phyloP scores from a whole-genome alignment of 176 grass and related monocot species.

The Lolium perenne region DNA sequence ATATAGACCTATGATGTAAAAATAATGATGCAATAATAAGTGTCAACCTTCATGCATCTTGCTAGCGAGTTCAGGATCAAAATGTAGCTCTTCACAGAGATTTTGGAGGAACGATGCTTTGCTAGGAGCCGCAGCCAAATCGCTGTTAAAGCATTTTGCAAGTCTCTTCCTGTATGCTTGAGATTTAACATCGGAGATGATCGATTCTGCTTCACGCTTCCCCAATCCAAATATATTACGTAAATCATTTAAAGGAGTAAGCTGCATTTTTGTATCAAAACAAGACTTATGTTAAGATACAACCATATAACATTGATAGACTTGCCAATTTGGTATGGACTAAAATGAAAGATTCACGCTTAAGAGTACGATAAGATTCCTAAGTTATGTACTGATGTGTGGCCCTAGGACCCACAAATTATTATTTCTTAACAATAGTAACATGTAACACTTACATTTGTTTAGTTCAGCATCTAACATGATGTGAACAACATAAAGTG shows the following conservation, averaged over 20 bases:
- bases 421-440: constrained; percentile 8
- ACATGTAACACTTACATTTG: not conserved
- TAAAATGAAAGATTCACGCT: constrained; percentile 26
- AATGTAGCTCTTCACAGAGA: constrained; percentile 88
- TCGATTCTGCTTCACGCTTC: constrained; percentile 87
- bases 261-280: constrained; percentile 61
- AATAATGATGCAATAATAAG: constrained; percentile 27
- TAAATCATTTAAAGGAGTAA: constrained; percentile 78
- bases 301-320: constrained; percentile 27
- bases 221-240: constrained; percentile 96
- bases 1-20: constrained; percentile 25
- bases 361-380: not conserved
- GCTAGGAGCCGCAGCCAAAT: constrained; percentile 81
- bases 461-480: constrained; percentile 29
- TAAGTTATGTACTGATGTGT: constrained; percentile 20
- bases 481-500: not conserved
- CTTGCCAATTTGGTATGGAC: not conserved
- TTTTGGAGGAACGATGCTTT: constrained; percentile 96
- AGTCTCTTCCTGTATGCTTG: constrained; percentile 84
- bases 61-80: constrained; percentile 89
- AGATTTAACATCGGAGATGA: constrained; percentile 86
- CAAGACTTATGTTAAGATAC: not conserved
- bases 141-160: constrained; percentile 77
- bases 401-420: not conserved
- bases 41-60: constrained; percentile 94